Conservation (phyloP, 106 monocot genomes). For the Cymbidium sinense region DNA sequence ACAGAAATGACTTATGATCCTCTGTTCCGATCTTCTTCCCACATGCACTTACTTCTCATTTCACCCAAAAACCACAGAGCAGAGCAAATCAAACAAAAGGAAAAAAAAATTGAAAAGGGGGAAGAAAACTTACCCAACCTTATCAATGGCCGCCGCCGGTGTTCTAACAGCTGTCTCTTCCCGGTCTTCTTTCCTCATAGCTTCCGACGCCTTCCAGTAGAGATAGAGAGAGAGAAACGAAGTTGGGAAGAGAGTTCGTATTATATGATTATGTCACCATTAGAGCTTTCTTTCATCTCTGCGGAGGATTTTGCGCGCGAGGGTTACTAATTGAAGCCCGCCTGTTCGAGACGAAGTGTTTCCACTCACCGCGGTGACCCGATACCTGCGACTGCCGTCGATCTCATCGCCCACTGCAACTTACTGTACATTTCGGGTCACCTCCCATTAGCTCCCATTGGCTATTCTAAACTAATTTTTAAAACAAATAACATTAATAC, state of each 20-base stretch:
- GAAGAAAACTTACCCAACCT: neutral
- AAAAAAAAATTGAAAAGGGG: neutral
- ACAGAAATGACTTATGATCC: neutral
- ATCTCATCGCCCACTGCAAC: no score
- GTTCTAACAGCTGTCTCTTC: neutral
- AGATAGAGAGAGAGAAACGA: neutral
- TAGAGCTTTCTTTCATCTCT: no score
- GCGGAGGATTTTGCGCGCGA: no score
- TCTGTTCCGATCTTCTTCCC: neutral
- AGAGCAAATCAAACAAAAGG: neutral
- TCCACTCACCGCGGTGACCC: no score
- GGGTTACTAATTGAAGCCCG: no score
- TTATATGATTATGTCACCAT: no score
- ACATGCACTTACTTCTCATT: neutral
- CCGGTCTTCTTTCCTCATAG: neutral
- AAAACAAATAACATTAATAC: no score
- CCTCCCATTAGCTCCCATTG: no score
- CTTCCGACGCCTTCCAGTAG: neutral
- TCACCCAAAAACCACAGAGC: neutral
- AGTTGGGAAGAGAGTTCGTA: neutral
- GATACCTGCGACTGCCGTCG: no score
- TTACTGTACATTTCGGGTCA: no score
- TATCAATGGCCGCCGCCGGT: neutral
- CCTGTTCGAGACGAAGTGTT: no score
- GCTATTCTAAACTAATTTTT: no score